Base-by-base conservation (phyloP, 2,329 filamentous ascomycete genomes). In the Penicillium sp. region DNA sequence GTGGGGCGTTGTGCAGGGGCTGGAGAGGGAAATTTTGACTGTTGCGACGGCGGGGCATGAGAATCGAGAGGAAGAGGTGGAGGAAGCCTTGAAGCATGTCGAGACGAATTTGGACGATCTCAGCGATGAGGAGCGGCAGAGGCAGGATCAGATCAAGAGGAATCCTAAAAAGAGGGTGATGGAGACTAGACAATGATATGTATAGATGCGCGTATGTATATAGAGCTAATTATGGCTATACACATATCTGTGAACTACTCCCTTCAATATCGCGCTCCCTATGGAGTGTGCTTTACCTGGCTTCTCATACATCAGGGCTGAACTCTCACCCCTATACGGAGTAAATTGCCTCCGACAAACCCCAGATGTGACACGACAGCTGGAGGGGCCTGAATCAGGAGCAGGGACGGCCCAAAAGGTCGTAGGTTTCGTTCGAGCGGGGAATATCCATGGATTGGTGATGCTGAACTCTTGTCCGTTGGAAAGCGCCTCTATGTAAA, bases 11-110 rank as follows among this genome's bases (percentile, higher is more conserved):
- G 85, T 97, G 3, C 69, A 81, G 19, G 94, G 93, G 0, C 74
- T 97, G 58, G 92, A 97, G 73, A 83, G 86, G 38, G 89, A 94
- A 60, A 98, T 98, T 67, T 74, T 97, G 54, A 79, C 83, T 49
- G 89, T 96, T 66, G 93, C 95, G 3, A 95, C 88, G 45, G 91
- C 91, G 51, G 95, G 95, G 0, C 95, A 98, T 78, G 75, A 76
- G 58, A 73, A 78, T 62, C 46, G 67, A 5, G 74, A 70, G 45
- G 71, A 73, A 58, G 71, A 76, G 64, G 62, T 73, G 7, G 67
- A 50, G 58, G 67, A 64, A 41, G 70, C 68, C 35, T 60, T 73
- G 65, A 71, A 64, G 46, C 58, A 72, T 60, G 66, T 66, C 38
- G 72, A 66, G 58, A 77, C 75, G 35, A 77, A 75, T 66, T 56